Percentiles rank a stretch among this genome's conserved stretches.
phyloP scores from a whole-genome alignment of 805 yeast genomes.

The Starmerella bacillaris region DNA sequence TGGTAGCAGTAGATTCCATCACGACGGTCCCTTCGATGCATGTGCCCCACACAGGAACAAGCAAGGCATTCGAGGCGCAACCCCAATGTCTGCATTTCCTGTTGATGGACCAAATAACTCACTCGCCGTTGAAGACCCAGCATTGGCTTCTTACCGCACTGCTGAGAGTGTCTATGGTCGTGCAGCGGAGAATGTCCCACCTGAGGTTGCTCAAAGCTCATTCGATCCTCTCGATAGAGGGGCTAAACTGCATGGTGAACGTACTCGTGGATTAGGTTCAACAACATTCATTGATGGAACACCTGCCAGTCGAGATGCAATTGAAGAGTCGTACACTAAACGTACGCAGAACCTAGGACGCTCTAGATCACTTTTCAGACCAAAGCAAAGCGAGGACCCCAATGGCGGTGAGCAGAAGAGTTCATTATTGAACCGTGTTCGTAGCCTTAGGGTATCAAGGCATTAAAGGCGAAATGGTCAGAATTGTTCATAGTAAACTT shows the following conservation, averaged over 20 bases:
- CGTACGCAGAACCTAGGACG: conserved; percentile 36
- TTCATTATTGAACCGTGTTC: conserved; percentile 65
- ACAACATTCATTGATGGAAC: conserved; percentile 91
- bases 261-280: conserved; percentile 77
- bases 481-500: conserved; percentile 5
- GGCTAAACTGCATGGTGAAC: conserved; percentile 64
- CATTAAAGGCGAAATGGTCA: conserved; percentile 3
- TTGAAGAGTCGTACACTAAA: conserved; percentile 19
- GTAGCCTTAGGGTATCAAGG: conserved; percentile 54
- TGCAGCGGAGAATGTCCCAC: conserved; percentile 12
- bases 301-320: conserved; percentile 52
- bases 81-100: conserved; percentile 87
- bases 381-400: neutral
- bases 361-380: conserved; percentile 47
- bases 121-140: conserved; percentile 48
- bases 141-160: conserved; percentile 23
- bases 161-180: conserved; percentile 67
- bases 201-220: conserved; percentile 17
- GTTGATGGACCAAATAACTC: conserved; percentile 86
- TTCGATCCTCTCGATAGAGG: conserved; percentile 58
- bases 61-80: conserved; percentile 18
- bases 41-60: conserved; percentile 93
- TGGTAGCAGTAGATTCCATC: conserved; percentile 88
- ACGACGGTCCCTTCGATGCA: conserved; percentile 98
- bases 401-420: conserved; percentile 9